Conservation (phyloP, 2,329 filamentous ascomycete species). For the Cyanodermella asteris region DNA sequence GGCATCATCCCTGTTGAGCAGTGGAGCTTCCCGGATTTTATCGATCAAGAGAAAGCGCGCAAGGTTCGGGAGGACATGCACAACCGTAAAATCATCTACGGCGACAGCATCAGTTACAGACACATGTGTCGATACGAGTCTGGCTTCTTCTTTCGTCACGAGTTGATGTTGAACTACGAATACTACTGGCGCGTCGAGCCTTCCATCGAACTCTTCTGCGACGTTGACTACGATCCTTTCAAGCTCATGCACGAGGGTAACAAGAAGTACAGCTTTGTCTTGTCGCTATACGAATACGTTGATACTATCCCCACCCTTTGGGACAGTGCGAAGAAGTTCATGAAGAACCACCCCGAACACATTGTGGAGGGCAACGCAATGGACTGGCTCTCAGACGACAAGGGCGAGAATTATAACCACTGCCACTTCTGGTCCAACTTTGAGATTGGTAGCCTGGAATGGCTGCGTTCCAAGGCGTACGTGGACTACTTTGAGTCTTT, state of each 20-base stretch:
- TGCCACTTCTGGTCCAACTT: conserved; percentile 81
- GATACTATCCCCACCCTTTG: conserved; percentile 93
- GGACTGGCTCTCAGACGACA: conserved; percentile 78
- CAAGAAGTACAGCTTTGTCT: conserved; percentile 95
- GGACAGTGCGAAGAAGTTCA: conserved; percentile 90
- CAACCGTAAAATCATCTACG: conserved; percentile 90
- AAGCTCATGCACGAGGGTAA: conserved; percentile 85
- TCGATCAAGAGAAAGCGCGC: conserved; percentile 81
- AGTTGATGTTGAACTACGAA: conserved; percentile 84
- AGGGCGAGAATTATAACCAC: conserved; percentile 80
- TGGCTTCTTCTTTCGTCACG: conserved; percentile 95
- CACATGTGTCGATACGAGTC: conserved; percentile 99
- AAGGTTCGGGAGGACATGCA: conserved; percentile 89
- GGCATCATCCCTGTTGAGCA: conserved; percentile 77
- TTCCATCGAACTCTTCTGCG: conserved; percentile 87
- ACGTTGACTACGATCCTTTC: conserved; percentile 90
- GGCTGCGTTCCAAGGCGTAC: conserved; percentile 78
- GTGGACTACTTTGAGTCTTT: conserved; percentile 75
- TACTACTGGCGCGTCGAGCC: conserved; percentile 99
- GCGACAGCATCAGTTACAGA: conserved; percentile 86
- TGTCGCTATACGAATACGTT: conserved; percentile 88
- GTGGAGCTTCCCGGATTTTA: conserved; percentile 92
- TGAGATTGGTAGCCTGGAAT: conserved; percentile 81
- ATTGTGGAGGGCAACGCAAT: conserved; percentile 67
- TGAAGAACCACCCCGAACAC: conserved; percentile 73